phyloP scores from a whole-genome alignment of 805 yeast genomes.

The Candida jianshihensis region DNA sequence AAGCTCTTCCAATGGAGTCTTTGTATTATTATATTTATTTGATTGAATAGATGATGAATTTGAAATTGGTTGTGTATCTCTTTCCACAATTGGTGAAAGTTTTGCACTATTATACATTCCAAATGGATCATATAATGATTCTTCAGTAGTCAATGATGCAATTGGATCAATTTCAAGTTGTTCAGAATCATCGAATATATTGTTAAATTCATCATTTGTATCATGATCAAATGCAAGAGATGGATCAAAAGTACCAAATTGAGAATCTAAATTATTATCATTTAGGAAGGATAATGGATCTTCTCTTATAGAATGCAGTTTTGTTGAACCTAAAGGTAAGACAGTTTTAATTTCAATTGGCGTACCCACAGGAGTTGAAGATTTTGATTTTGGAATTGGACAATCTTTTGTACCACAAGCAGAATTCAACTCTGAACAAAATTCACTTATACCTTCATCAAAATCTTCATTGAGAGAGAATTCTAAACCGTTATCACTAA shows the following conservation, averaged over 20 bases:
- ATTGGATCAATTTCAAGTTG: constrained; percentile 30
- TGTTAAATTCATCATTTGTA: constrained; percentile 6
- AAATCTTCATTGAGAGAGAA: constrained; percentile 37
- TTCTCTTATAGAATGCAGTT: constrained; percentile 1
- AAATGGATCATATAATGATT: constrained; percentile 50
- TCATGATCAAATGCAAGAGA: constrained; percentile 38
- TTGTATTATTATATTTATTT: not conserved
- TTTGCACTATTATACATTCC: constrained; percentile 18
- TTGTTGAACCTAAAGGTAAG: constrained; percentile 1
- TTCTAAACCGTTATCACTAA: constrained; percentile 8
- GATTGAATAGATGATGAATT: not conserved
- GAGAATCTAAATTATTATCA: constrained; percentile 17
- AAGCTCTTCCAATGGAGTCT: not conserved
- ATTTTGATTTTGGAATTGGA: constrained; percentile 50
- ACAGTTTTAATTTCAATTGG: constrained; percentile 1
- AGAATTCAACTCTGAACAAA: constrained; percentile 67
- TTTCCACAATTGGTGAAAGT: constrained; percentile 8
- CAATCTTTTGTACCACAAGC: constrained; percentile 76
- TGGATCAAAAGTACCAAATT: constrained; percentile 39
- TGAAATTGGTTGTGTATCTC: not conserved
- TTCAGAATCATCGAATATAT: constrained; percentile 11
- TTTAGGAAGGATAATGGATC: constrained; percentile 44
- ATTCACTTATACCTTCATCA: constrained; percentile 65
- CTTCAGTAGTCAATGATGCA: constrained; percentile 43
- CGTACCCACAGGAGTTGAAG: constrained; percentile 6